These are phyloP conservation scores for Hygrophorus russula DNA, from an alignment of 768 basidiomycete species.

Conservation along the genomic window DNA sequence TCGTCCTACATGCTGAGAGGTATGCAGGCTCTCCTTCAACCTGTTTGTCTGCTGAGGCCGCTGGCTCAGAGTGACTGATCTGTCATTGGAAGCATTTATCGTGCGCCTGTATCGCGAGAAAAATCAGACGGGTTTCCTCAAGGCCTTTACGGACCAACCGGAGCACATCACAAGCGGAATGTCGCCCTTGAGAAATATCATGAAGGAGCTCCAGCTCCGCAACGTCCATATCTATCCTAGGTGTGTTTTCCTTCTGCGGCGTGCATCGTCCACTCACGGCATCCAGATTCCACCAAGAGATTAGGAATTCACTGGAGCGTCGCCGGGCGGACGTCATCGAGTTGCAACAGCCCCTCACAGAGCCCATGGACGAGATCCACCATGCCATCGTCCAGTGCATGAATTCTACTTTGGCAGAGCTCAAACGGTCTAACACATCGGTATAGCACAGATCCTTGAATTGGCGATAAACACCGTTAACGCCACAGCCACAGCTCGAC, in stretches of 20 bases:
- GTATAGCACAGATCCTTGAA: conserved; percentile 25
- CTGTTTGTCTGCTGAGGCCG: neutral
- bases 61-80: conserved; percentile 59
- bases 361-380: conserved; percentile 87
- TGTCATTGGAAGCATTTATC: conserved; percentile 87
- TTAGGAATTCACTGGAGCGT: conserved; percentile 73
- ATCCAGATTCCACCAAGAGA: conserved; percentile 76
- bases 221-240: conserved; percentile 90
- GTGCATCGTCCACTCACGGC: neutral
- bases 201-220: conserved; percentile 86
- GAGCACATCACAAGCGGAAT: conserved; percentile 90
- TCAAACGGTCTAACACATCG: conserved; percentile 75
- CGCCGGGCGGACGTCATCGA: conserved; percentile 89
- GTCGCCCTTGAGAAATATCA: conserved; percentile 82
- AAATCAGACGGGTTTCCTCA: conserved; percentile 85
- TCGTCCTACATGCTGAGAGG: conserved; percentile 89
- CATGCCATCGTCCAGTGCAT: conserved; percentile 90
- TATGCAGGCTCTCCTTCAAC: conserved; percentile 18
- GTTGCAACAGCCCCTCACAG: conserved; percentile 75
- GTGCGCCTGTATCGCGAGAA: conserved; percentile 83
- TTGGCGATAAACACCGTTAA: neutral
- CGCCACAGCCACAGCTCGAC: conserved; percentile 53
- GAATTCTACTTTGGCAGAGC: conserved; percentile 77
- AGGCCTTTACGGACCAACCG: conserved; percentile 95
- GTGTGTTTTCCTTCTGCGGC: conserved; percentile 23